A percentile compares a stretch with the other conserved stretches of the same genome.
Evolutionary conservation across 495 filamentous ascomycete genomes (phyloP).

Genomic region (Neurospora tetraspora): DNA sequence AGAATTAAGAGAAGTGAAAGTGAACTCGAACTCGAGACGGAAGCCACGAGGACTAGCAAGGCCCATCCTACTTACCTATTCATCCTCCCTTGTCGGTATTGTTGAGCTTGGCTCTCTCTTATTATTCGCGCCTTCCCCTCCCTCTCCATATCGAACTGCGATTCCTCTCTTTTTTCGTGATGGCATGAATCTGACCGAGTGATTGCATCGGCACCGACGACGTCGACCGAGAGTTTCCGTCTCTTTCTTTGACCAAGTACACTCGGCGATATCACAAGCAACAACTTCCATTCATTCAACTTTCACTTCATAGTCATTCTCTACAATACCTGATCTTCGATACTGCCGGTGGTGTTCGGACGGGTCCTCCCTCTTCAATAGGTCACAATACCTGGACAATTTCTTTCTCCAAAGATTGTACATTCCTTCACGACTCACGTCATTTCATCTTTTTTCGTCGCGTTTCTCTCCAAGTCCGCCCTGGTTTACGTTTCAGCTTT

Average conservation of each 20-base stretch:
- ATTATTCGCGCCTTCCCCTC: neutral
- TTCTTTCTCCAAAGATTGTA: neutral
- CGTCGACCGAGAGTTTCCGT: neutral
- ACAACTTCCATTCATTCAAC: neutral
- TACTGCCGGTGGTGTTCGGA: neutral
- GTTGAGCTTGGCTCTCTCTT: neutral
- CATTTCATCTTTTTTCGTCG: neutral
- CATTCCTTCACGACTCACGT: neutral
- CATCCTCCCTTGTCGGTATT: neutral
- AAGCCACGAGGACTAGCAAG: neutral
- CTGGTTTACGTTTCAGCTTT: neutral
- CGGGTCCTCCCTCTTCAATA: neutral
- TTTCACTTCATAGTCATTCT: neutral
- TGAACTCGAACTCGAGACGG: neutral
- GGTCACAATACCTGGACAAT: too few species aligned
- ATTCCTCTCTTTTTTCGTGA: neutral
- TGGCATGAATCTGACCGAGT: neutral
- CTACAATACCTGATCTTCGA: neutral
- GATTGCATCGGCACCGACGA: neutral
- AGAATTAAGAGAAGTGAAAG: too few species aligned
- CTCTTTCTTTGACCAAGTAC: neutral
- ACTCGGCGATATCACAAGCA: neutral
- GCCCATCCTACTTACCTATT: neutral
- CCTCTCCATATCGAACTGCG: neutral
- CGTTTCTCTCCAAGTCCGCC: neutral